Base-by-base conservation (phyloP, 1,139 yeast genomes). In the Petasospora fabianii region DNA sequence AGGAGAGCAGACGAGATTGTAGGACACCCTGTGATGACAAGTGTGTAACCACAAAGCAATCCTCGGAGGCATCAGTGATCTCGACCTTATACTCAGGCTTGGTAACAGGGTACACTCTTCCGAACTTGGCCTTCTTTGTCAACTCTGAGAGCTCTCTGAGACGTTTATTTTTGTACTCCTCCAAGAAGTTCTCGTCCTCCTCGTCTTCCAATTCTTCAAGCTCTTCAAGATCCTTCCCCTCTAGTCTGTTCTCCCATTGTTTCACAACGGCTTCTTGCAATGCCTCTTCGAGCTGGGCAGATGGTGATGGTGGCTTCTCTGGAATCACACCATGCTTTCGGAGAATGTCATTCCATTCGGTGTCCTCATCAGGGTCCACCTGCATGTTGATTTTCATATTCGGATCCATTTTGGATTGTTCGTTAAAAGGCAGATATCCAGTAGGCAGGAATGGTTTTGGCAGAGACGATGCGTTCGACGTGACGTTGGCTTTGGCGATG, bases 321-420 rank as follows among this genome's bases (percentile, higher is more conserved):
- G 98, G 98, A 38, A 92, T 87, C 46, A 92, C 79, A 11, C 97
- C 97, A 49, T 90, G 87, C 6, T 77, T 75, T 48, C 99, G 70
- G 34, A 92, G 71, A 49, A 92, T 88, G 62, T 92, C 99, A 59
- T 92, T 92, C 98, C 99, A 92, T 61, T 92, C 98, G 1, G 98
- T 92, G 59, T 92, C 99, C 62, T 92, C 98, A 47, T 76, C 78
- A 27, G 96, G 97, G 63, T 92, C 90, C 40, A 90, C 97, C 62
- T 88, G 90, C 37, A 88, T 94, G 27, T 51, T 46, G 32, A 54
- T 50, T 45, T 53, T 51, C 9, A 37, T 43, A 26, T 44, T 51
- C 9, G 39, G 44, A 26, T 44, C 43, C 42, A 41, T 43, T 5
- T 15, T 30, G 31, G 21, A 13, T 8, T 10, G 20, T 10, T 16